A percentile compares a stretch with the other conserved stretches of the same genome.
These are phyloP conservation scores for Clavispora asparagi DNA, from an alignment of 805 yeast genomes.

Conservation along the genomic window DNA sequence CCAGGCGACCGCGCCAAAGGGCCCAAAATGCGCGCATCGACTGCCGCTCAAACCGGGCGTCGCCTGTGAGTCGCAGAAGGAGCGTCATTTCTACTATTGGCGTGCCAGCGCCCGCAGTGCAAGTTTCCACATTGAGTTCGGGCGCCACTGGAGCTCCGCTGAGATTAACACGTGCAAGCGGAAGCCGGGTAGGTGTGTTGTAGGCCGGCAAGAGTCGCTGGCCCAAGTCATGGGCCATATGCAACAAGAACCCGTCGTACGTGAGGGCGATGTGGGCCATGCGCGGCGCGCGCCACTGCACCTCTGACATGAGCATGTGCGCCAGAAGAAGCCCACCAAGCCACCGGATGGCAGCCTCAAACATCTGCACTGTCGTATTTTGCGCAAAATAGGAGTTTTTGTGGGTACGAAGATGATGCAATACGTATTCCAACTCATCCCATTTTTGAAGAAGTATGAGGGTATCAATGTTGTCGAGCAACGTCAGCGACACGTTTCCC, in stretches of 20 bases:
- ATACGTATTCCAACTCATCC: slow-evolving; percentile 40
- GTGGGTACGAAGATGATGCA: slow-evolving; percentile 25
- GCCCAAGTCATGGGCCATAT: slow-evolving; percentile 73
- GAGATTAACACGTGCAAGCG: slow-evolving; percentile 76
- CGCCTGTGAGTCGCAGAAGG: slow-evolving; percentile 70
- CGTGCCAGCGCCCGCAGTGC: slow-evolving; percentile 84
- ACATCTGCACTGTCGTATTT: slow-evolving; percentile 77
- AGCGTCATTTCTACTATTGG: slow-evolving; percentile 78
- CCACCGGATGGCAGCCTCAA: slow-evolving; percentile 78
- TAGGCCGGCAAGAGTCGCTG: slow-evolving; percentile 66
- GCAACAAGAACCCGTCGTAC: slow-evolving; percentile 71
- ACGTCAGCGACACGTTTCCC: slow-evolving; percentile 77
- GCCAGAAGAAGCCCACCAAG: slow-evolving; percentile 78
- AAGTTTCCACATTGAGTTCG: slow-evolving; percentile 55
- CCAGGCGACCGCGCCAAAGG: slow-evolving; percentile 64
- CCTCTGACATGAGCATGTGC: slow-evolving; percentile 48
- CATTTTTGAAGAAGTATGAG: slow-evolving; percentile 67
- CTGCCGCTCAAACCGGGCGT: slow-evolving; percentile 58
- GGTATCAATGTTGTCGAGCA: slow-evolving; percentile 77
- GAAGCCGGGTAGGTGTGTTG: slow-evolving; percentile 58
- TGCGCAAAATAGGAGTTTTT: slow-evolving; percentile 49
- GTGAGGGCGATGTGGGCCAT: slow-evolving; percentile 14
- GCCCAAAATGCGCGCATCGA: slow-evolving; percentile 60
- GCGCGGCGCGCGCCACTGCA: slow-evolving; percentile 4
- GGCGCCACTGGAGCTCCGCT: slow-evolving; percentile 47